Conservation (phyloP, 1,139 yeast species). For the Hyphopichia pseudoburtonii region DNA sequence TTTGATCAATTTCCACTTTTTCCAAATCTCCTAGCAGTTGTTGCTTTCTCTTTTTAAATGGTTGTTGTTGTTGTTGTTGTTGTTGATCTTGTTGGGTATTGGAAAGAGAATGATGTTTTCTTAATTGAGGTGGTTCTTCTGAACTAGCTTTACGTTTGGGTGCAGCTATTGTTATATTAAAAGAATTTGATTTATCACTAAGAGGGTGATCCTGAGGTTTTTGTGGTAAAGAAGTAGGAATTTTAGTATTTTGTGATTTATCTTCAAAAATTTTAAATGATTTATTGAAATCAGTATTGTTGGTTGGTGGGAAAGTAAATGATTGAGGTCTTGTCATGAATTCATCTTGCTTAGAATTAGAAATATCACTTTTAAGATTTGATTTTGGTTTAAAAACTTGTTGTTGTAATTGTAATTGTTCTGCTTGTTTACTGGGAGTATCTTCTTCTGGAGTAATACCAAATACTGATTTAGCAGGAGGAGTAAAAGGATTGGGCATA, state of each 20-base stretch:
- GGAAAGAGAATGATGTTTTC: too few relatives aligned
- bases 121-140: slow-evolving; percentile 26
- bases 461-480: slow-evolving; percentile 18
- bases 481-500: slow-evolving; percentile 6
- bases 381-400: neutral
- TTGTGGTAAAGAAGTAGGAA: slow-evolving; percentile 8
- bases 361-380: neutral
- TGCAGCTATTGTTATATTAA: slow-evolving; percentile 15
- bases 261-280: slow-evolving; percentile 18
- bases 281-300: neutral
- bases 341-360: neutral
- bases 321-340: slow-evolving; percentile 1
- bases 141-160: slow-evolving; percentile 26
- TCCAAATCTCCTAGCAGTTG: slow-evolving; percentile 5
- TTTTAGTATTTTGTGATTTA: too few relatives aligned
- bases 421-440: slow-evolving; percentile 16
- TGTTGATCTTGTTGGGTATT: too few relatives aligned
- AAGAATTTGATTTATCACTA: slow-evolving; percentile 24
- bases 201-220: slow-evolving; percentile 24
- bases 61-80: slow-evolving; percentile 10
- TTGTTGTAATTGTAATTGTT: neutral
- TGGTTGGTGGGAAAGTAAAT: neutral
- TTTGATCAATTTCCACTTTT: slow-evolving; percentile 23
- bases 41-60: slow-evolving; percentile 10
- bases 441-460: slow-evolving; percentile 22